phyloP scores from a whole-genome alignment of 495 filamentous ascomycete species.

The Halenospora varia region DNA sequence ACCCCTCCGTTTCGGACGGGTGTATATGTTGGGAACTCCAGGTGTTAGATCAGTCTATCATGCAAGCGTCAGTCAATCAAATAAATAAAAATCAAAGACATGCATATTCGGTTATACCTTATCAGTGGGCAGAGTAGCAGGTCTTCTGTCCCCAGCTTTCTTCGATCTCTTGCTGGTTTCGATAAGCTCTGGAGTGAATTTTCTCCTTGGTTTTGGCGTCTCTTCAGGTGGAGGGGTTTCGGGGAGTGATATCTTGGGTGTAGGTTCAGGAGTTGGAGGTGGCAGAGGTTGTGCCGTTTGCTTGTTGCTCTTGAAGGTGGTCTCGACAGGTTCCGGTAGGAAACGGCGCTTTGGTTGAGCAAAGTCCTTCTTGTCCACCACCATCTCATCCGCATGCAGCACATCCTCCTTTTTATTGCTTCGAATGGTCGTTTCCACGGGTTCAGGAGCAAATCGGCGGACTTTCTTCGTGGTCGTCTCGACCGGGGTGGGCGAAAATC shows the following conservation, averaged over 20 bases:
- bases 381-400: slow-evolving; percentile 1
- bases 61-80: slow-evolving; percentile 1
- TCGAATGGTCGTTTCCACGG: slow-evolving; percentile 21
- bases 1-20: slow-evolving; percentile 35
- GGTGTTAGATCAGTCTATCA: slow-evolving; percentile 50
- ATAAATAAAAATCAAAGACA: background rate
- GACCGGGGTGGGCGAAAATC: slow-evolving; percentile 21
- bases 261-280: slow-evolving; percentile 49
- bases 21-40: slow-evolving; percentile 54
- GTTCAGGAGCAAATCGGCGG: slow-evolving; percentile 24
- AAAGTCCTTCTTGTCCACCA: slow-evolving; percentile 15
- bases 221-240: slow-evolving; percentile 15
- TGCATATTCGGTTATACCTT: slow-evolving; percentile 25
- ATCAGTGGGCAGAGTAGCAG: slow-evolving; percentile 46
- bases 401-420: slow-evolving; percentile 14
- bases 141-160: slow-evolving; percentile 46
- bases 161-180: slow-evolving; percentile 61
- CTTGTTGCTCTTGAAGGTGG: slow-evolving; percentile 48
- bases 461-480: slow-evolving; percentile 22
- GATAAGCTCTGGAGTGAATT: slow-evolving; percentile 61
- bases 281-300: slow-evolving; percentile 37
- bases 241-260: slow-evolving; percentile 26
- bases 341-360: slow-evolving; percentile 46
- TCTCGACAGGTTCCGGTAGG: slow-evolving; percentile 56
- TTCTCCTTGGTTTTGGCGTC: slow-evolving; percentile 34